A percentile compares a stretch with the other conserved stretches of the same genome.
phyloP scores from a whole-genome alignment of 768 basidiomycete species.

The Heimioporus sp. region DNA sequence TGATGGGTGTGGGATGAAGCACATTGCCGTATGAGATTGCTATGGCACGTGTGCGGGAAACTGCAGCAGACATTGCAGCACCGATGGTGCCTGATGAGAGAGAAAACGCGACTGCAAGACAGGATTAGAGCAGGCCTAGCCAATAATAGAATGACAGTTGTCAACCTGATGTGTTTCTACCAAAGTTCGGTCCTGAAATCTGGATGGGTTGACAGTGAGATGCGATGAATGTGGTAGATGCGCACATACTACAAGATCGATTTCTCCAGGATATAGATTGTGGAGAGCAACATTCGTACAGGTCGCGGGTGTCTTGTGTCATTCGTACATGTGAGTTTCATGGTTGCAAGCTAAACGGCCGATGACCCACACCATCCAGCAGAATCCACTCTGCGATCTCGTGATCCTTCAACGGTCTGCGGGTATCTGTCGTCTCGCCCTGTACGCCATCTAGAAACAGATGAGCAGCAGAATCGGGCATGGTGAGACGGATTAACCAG shows the following conservation, averaged over 20 bases:
- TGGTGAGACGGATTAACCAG: slow-evolving; percentile 33
- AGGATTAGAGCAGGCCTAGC: neutral
- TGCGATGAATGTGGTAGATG: neutral
- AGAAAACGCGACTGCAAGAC: slow-evolving; percentile 67
- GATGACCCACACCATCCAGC: slow-evolving; percentile 64
- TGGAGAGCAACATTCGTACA: slow-evolving; percentile 90
- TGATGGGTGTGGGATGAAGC: slow-evolving; percentile 58
- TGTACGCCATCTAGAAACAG: slow-evolving; percentile 44
- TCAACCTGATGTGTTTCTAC: slow-evolving; percentile 79
- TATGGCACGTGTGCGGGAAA: slow-evolving; percentile 71
- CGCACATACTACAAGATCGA: slow-evolving; percentile 80
- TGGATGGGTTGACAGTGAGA: slow-evolving; percentile 24
- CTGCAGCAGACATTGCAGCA: slow-evolving; percentile 78
- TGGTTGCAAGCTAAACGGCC: slow-evolving; percentile 2
- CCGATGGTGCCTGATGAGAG: slow-evolving; percentile 93
- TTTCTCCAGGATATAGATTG: slow-evolving; percentile 80
- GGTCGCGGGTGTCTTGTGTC: slow-evolving; percentile 77
- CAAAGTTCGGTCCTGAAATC: slow-evolving; percentile 86
- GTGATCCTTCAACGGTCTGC: slow-evolving; percentile 69
- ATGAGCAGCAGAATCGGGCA: neutral
- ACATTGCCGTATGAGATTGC: slow-evolving; percentile 89
- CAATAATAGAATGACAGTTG: slow-evolving; percentile 2
- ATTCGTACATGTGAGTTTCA: slow-evolving; percentile 6
- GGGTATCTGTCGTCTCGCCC: slow-evolving; percentile 61
- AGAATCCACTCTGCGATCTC: slow-evolving; percentile 92